These are phyloP conservation scores for Capillidium heterosporum DNA, from an alignment of 371 early-diverging fungal species.

Conservation along the genomic window DNA sequence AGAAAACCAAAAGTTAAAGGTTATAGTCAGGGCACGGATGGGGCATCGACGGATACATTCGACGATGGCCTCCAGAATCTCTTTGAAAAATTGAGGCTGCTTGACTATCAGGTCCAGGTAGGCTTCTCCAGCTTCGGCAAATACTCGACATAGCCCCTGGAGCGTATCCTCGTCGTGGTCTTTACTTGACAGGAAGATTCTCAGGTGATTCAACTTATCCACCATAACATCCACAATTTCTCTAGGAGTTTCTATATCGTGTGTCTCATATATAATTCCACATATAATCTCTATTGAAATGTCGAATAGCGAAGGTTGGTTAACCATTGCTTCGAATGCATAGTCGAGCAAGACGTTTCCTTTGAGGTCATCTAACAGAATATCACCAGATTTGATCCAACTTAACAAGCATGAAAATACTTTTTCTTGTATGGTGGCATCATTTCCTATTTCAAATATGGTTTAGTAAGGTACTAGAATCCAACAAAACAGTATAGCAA, in stretches of 20 bases:
- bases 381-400: conserved; percentile 74
- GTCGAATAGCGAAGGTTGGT: conserved; percentile 53
- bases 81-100: conserved; percentile 37
- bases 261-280: conserved; percentile 57
- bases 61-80: conserved; percentile 53
- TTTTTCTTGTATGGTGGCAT: conserved; percentile 29
- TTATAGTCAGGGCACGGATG: conserved; percentile 53
- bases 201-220: conserved; percentile 28
- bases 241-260: conserved; percentile 31
- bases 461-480: neutral
- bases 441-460: conserved; percentile 15
- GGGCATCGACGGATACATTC: conserved; percentile 42
- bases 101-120: conserved; percentile 50
- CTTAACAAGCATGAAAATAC: conserved; percentile 55
- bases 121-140: conserved; percentile 71
- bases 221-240: conserved; percentile 40
- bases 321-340: conserved; percentile 47
- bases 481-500: neutral
- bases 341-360: conserved; percentile 47
- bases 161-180: conserved; percentile 43
- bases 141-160: conserved; percentile 59
- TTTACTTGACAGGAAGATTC: conserved; percentile 22
- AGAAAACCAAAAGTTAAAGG: conserved; percentile 74
- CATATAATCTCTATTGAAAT: conserved; percentile 65
- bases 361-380: conserved; percentile 36